Evolutionary conservation across 106 monocot genomes (phyloP).

Genomic region (Allium sativum): DNA sequence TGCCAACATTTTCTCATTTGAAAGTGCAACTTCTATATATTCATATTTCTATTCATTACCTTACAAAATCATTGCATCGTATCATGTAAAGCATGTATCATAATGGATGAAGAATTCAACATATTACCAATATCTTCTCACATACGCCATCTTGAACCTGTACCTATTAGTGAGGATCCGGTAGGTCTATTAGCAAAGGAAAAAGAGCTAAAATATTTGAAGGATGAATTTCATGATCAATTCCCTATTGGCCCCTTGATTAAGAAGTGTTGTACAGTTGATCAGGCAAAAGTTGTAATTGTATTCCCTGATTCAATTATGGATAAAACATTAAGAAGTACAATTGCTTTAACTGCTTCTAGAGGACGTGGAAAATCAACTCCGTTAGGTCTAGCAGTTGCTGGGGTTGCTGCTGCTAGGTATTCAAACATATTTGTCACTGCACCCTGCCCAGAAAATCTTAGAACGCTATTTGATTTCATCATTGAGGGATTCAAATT

Average conservation of each 20-base stretch:
- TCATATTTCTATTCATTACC: too few species aligned
- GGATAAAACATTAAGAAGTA: conserved; percentile 76
- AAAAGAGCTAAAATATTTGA: conserved; percentile 63
- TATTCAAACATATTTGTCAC: conserved; percentile 98
- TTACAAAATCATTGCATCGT: conserved; percentile 69
- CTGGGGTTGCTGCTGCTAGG: conserved; percentile 89
- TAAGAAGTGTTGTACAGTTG: conserved; percentile 84
- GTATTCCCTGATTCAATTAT: conserved; percentile 80
- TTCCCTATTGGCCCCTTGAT: conserved; percentile 83
- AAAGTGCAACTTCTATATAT: too few species aligned
- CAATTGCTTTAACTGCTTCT: conserved; percentile 80
- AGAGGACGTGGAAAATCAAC: conserved; percentile 98
- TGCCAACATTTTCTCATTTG: conserved; percentile 89
- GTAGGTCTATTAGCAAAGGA: conserved; percentile 76
- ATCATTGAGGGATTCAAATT: conserved; percentile 71
- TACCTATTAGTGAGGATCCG: conserved; percentile 55
- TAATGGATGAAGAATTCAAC: conserved; percentile 96
- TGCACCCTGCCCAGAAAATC: conserved; percentile 89
- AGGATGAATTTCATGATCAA: conserved; percentile 77
- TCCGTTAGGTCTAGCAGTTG: conserved; percentile 90
- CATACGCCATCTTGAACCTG: conserved; percentile 58
- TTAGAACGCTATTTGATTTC: conserved; percentile 96
- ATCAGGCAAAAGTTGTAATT: conserved; percentile 83
- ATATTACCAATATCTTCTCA: conserved; percentile 93
- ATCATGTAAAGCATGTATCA: conserved; percentile 89